Conservation (phyloP, 257 asterid species). For the Salvia miltiorrhiza region DNA sequence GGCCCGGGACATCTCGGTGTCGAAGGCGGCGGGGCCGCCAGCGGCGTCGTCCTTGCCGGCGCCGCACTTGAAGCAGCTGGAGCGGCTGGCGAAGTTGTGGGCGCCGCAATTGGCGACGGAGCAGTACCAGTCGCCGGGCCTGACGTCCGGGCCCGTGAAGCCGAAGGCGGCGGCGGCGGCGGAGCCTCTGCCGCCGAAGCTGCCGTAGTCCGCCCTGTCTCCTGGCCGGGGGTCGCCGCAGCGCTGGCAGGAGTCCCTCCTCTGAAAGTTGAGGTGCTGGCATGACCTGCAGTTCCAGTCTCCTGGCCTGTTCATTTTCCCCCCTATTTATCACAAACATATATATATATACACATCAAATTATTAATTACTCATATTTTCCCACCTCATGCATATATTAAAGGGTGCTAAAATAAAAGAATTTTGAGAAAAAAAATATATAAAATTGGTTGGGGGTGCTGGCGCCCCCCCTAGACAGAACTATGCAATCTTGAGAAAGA, state of each 20-base stretch:
- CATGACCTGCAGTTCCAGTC: conserved; percentile 99
- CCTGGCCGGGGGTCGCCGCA: conserved; percentile 89
- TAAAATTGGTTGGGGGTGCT: too few relatives aligned
- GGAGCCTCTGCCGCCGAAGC: conserved; percentile 49
- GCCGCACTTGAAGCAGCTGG: conserved; percentile 97
- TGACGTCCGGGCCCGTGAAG: conserved; percentile 85
- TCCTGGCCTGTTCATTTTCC: conserved; percentile 86
- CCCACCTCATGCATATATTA: background rate
- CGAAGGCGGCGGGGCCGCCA: conserved; percentile 37
- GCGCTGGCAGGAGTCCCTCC: conserved; percentile 92
- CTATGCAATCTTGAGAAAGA: background rate
- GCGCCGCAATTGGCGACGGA: conserved; percentile 77
- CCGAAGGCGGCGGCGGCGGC: conserved; percentile 36
- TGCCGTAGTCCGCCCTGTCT: conserved; percentile 37
- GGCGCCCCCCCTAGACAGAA: too few relatives aligned
- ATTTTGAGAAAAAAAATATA: too few relatives aligned
- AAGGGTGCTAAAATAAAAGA: too few relatives aligned
- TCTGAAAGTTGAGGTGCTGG: conserved; percentile 91
- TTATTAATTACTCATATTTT: background rate
- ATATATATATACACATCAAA: too few relatives aligned
- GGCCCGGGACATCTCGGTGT: conserved; percentile 38
- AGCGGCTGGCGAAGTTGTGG: conserved; percentile 97
- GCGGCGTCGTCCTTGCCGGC: conserved; percentile 70
- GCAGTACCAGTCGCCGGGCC: conserved; percentile 99
- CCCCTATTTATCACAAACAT: background rate